A percentile compares a stretch with the other conserved stretches of the same genome.
Evolutionary conservation across 345 rosid species (phyloP).

Genomic region (Rhizophora apiculata): DNA sequence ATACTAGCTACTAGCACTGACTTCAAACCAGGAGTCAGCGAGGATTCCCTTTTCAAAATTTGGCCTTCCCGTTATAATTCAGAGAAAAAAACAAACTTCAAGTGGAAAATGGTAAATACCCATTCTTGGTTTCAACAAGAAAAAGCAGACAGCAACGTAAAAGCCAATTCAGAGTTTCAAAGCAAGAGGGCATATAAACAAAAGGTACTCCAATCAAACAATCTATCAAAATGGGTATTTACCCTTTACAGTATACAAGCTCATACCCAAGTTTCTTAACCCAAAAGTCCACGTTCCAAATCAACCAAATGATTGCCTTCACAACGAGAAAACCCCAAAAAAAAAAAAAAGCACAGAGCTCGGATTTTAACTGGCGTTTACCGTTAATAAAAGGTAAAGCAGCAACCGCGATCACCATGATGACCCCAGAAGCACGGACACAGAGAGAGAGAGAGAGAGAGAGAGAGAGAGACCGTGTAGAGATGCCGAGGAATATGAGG

Average conservation of each 20-base stretch:
- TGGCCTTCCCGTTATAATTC: too few species aligned
- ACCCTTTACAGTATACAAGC: not conserved
- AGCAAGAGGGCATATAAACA: not conserved
- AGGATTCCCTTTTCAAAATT: too few species aligned
- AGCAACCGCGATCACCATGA: slow-evolving; percentile 77
- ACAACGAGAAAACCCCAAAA: not conserved
- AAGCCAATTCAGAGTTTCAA: not conserved
- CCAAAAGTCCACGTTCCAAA: not conserved
- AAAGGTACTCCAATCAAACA: not conserved
- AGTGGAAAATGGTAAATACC: too few species aligned
- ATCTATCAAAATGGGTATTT: slow-evolving; percentile 7
- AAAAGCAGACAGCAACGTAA: not conserved
- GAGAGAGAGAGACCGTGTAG: not conserved
- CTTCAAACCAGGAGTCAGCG: too few species aligned
- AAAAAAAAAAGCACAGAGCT: not conserved
- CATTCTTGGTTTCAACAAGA: too few species aligned
- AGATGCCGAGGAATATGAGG: slow-evolving; percentile 12
- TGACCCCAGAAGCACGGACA: slow-evolving; percentile 16
- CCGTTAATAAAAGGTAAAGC: slow-evolving; percentile 52
- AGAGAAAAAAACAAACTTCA: too few species aligned
- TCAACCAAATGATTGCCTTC: not conserved
- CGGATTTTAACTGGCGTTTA: slow-evolving; percentile 19
- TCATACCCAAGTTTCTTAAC: not conserved
- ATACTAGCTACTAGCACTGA: too few species aligned
- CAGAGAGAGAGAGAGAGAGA: not conserved